Conservation (phyloP, 1,139 yeast genomes). For the Candida labiduridarum region DNA sequence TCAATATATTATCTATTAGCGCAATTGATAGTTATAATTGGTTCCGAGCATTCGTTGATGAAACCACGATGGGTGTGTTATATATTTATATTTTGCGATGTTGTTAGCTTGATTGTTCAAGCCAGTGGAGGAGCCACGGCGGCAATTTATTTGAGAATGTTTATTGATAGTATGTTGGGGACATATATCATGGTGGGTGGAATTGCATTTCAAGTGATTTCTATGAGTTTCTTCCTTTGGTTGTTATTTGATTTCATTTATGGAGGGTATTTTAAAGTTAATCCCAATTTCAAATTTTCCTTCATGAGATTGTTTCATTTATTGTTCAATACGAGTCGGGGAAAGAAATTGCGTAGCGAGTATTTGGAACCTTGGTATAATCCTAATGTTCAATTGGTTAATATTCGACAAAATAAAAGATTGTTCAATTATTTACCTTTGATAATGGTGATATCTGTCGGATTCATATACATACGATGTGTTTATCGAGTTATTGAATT, state of each 20-base stretch:
- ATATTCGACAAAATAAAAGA: constrained; percentile 21
- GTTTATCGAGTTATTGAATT: constrained; percentile 36
- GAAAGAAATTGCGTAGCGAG: constrained; percentile 16
- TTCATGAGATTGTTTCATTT: constrained; percentile 16
- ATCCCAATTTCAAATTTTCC: constrained; percentile 6
- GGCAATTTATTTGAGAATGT: constrained; percentile 23
- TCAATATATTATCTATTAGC: constrained; percentile 40
- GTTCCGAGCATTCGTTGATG: constrained; percentile 27
- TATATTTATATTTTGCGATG: constrained; percentile 38
- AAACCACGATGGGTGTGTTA: constrained; percentile 39
- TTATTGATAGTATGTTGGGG: constrained; percentile 24
- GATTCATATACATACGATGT: constrained; percentile 32
- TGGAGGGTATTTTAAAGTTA: constrained; percentile 24
- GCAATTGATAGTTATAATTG: constrained; percentile 34
- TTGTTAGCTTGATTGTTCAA: constrained; percentile 34
- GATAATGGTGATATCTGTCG: constrained; percentile 21
- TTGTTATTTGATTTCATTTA: constrained; percentile 30
- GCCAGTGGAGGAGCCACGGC: constrained; percentile 44
- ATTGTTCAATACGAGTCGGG: constrained; percentile 27
- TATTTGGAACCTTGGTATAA: constrained; percentile 23
- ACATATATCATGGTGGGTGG: constrained; percentile 43
- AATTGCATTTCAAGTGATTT: constrained; percentile 38
- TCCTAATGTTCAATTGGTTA: constrained; percentile 13
- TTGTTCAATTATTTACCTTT: constrained; percentile 28
- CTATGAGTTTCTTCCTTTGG: constrained; percentile 36